These are phyloP conservation scores for Ilex paraguariensis DNA, from an alignment of 305 asterid genomes.

Conservation along the genomic window DNA sequence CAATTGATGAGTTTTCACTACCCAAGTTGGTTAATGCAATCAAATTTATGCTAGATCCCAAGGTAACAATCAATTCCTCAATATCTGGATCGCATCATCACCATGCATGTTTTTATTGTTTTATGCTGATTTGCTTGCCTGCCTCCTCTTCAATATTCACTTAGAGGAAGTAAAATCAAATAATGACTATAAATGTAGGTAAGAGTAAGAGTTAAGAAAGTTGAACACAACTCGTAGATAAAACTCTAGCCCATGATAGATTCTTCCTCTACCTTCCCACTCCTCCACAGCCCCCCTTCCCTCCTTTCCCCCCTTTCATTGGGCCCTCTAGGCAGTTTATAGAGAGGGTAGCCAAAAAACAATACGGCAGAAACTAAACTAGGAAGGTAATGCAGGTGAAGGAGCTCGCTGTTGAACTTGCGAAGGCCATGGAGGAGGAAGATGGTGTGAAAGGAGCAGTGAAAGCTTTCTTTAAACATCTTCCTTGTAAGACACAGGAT, in stretches of 20 bases:
- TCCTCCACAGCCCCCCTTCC: too few relatives aligned
- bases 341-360: too few relatives aligned
- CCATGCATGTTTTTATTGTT: too few relatives aligned
- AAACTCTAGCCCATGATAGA: too few relatives aligned
- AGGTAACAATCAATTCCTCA: conserved; percentile 29
- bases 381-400: conserved; percentile 47
- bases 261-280: too few relatives aligned
- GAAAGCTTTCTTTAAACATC: conserved; percentile 42
- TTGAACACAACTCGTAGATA: too few relatives aligned
- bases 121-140: too few relatives aligned
- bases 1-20: conserved; percentile 73
- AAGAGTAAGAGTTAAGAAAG: too few relatives aligned
- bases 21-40: conserved; percentile 76
- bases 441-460: conserved; percentile 59
- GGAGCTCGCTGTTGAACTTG: conserved; percentile 45
- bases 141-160: neutral
- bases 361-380: too few relatives aligned
- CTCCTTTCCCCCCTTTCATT: too few relatives aligned
- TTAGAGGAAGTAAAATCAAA: neutral
- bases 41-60: conserved; percentile 64
- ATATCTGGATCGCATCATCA: neutral
- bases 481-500: conserved; percentile 22
- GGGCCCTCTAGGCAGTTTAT: too few relatives aligned
- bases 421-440: conserved; percentile 55
- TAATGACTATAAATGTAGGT: too few relatives aligned